Percentiles rank a stretch among this genome's conserved stretches.
Evolutionary conservation across 257 asterid genomes (phyloP).

Genomic region (Solanum phureja): DNA sequence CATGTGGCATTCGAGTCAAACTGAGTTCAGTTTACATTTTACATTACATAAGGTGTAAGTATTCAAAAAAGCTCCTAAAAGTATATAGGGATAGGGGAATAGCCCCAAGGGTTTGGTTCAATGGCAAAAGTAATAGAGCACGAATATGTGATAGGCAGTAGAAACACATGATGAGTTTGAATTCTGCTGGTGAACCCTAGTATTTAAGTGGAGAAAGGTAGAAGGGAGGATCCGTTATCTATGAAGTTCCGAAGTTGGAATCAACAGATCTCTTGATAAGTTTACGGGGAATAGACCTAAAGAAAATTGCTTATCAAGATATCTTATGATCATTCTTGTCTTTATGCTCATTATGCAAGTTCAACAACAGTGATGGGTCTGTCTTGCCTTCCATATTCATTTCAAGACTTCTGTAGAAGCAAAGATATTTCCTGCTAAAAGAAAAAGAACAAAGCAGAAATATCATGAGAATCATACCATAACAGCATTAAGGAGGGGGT

Average conservation of each 20-base stretch:
- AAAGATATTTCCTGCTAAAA: background rate
- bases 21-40: background rate
- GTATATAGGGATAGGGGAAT: background rate
- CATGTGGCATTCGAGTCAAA: background rate
- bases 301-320: background rate
- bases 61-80: background rate
- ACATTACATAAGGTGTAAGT: background rate
- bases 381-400: background rate
- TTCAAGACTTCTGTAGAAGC: background rate
- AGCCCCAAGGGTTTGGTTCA: background rate
- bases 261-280: background rate
- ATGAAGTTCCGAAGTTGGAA: background rate
- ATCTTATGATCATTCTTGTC: background rate
- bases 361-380: background rate
- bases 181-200: background rate
- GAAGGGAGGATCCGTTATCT: background rate
- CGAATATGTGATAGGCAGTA: background rate
- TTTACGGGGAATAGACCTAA: background rate
- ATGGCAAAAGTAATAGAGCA: background rate
- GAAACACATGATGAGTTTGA: background rate
- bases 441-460: background rate
- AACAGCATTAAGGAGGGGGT: constrained; percentile 61
- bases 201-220: background rate
- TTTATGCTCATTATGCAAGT: background rate
- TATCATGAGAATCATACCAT: constrained; percentile 61